Evolutionary conservation across 192 early-diverging fungal species (phyloP).

Genomic region (Backusella australiensis): DNA sequence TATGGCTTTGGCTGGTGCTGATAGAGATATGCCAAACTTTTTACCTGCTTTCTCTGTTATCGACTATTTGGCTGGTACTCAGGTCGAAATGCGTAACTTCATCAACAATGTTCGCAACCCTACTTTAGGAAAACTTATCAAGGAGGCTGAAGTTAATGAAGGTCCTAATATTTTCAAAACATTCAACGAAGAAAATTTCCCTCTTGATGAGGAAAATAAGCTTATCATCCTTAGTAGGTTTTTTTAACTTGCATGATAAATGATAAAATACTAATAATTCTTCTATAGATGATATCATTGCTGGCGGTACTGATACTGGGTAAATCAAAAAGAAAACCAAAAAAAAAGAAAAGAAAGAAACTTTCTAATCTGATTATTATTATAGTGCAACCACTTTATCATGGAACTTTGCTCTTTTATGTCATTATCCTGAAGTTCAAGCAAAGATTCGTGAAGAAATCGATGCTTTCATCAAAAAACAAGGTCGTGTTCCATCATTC

Average conservation of each 20-base stretch:
- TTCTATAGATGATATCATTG: conserved; percentile 7
- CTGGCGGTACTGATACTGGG: conserved; percentile 17
- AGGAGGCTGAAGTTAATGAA: background rate
- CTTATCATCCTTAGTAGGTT: background rate
- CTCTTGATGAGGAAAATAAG: background rate
- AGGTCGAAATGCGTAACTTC: background rate
- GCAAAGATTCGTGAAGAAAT: conserved; percentile 10
- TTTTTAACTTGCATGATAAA: background rate
- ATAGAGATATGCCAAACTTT: conserved; percentile 4
- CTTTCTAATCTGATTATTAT: background rate
- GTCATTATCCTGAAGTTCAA: conserved; percentile 23
- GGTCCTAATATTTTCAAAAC: background rate
- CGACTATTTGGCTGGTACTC: background rate
- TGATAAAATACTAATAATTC: background rate
- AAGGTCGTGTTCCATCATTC: background rate
- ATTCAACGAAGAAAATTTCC: background rate
- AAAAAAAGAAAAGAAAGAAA: background rate
- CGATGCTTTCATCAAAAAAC: background rate
- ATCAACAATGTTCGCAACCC: background rate
- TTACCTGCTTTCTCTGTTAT: background rate
- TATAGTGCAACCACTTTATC: conserved; percentile 9
- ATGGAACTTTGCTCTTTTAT: conserved; percentile 20
- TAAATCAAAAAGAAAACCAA: background rate
- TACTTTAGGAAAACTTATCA: background rate
- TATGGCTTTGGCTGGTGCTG: conserved; percentile 4